Evolutionary conservation across 1,139 yeast species (phyloP).

Genomic region (Yamadazyma sp.): DNA sequence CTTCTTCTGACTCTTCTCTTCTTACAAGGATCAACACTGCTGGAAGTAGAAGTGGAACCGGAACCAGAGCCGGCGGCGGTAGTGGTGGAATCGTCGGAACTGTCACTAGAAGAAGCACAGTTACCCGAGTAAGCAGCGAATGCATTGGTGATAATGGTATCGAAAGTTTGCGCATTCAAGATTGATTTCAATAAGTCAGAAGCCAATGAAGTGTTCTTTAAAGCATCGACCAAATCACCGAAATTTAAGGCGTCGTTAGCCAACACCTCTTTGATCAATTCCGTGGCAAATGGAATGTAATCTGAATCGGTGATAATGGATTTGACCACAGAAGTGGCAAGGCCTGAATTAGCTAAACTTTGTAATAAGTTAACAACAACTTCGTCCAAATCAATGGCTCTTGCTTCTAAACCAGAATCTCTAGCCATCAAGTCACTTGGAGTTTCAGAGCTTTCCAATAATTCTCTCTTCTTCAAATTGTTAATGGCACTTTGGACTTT

Average conservation of each 20-base stretch:
- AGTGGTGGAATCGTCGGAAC: conserved; percentile 17
- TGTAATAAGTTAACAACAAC: conserved; percentile 40
- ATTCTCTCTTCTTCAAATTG: conserved; percentile 20
- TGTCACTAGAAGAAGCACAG: conserved; percentile 21
- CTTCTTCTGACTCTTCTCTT: conserved; percentile 42
- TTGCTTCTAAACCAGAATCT: conserved; percentile 12
- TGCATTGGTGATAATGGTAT: conserved; percentile 40
- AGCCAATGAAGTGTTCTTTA: conserved; percentile 38
- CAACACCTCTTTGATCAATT: conserved; percentile 33
- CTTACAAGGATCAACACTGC: conserved; percentile 27
- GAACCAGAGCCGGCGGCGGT: conserved; percentile 7
- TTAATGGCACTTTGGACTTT: conserved; percentile 24
- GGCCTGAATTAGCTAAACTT: conserved; percentile 43
- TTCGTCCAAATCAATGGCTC: conserved; percentile 24
- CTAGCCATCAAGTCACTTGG: conserved; percentile 6
- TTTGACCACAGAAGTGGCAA: conserved; percentile 42
- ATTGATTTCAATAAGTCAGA: conserved; percentile 36
- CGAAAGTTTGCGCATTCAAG: conserved; percentile 33
- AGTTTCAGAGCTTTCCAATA: conserved; percentile 14
- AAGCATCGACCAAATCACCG: conserved; percentile 29
- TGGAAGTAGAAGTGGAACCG: conserved; percentile 15
- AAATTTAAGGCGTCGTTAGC: conserved; percentile 31
- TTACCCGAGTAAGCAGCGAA: conserved; percentile 45
- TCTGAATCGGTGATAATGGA: conserved; percentile 39
- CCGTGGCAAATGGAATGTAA: conserved; percentile 39